Evolutionary conservation across 257 asterid genomes (phyloP).

Genomic region (Petunia axillaris): DNA sequence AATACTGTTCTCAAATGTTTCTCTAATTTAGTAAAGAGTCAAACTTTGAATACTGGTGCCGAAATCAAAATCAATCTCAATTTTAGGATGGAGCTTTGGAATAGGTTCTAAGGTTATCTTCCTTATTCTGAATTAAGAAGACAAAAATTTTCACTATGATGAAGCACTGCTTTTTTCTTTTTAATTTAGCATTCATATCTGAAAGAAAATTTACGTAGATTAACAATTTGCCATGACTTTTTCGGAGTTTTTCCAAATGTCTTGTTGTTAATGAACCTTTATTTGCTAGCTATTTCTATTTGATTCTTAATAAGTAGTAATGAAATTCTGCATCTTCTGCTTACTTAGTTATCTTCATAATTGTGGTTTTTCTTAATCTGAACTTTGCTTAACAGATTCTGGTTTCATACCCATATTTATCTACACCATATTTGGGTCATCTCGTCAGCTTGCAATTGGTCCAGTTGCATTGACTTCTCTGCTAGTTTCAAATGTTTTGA

Average conservation of each 20-base stretch:
- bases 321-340: background rate
- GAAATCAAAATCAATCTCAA: background rate
- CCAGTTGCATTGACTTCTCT: constrained; percentile 98
- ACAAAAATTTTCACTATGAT: background rate
- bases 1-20: background rate
- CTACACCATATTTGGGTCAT: constrained; percentile 91
- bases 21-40: background rate
- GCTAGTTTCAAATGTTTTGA: constrained; percentile 88
- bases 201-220: background rate
- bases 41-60: background rate
- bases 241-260: background rate
- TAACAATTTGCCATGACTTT: background rate
- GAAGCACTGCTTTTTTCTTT: constrained; percentile 13
- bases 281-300: background rate
- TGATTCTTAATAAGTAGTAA: background rate
- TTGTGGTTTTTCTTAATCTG: constrained; percentile 22
- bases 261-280: constrained; percentile 15
- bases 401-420: constrained; percentile 96
- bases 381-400: constrained; percentile 64
- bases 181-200: constrained; percentile 25
- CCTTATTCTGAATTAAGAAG: background rate
- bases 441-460: constrained; percentile 99
- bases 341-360: background rate
- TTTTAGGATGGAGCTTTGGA: background rate
- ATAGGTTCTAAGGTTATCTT: constrained; percentile 4